Evolutionary conservation across 192 early-diverging fungal species (phyloP).

Genomic region (Powellomyces hirtus): DNA sequence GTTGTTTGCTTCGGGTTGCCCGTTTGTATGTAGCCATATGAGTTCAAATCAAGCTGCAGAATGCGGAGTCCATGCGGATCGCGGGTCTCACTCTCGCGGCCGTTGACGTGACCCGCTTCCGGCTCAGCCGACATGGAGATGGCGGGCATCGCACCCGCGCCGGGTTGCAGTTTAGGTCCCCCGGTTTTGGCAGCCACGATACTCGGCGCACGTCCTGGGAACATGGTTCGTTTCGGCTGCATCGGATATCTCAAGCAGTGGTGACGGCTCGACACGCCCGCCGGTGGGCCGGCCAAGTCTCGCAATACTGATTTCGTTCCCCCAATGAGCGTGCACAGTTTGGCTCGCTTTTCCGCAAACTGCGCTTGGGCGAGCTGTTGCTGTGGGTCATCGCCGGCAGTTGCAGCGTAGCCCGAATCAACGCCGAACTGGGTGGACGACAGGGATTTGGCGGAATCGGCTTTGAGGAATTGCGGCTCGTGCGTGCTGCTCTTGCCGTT

Average conservation of each 20-base stretch:
- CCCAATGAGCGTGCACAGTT: constrained; percentile 66
- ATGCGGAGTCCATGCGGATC: constrained; percentile 8
- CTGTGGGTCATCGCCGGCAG: not conserved
- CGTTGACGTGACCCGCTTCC: not conserved
- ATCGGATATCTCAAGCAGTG: constrained; percentile 53
- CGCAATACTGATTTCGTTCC: constrained; percentile 63
- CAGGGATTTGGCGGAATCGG: constrained; percentile 19
- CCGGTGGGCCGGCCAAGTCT: constrained; percentile 58
- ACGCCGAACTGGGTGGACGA: not conserved
- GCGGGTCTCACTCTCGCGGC: not conserved
- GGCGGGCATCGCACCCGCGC: not conserved
- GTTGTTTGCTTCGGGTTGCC: not conserved
- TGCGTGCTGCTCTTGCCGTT: not conserved
- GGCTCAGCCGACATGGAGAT: not conserved
- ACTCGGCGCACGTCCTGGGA: not conserved
- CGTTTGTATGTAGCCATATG: constrained; percentile 2
- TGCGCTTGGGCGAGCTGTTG: constrained; percentile 29
- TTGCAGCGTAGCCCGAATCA: constrained; percentile 22
- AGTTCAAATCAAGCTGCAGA: constrained; percentile 22
- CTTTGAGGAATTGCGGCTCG: constrained; percentile 20
- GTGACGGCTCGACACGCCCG: not conserved
- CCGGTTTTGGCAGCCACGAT: not conserved
- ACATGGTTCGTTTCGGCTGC: constrained; percentile 24
- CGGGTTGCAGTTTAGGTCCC: not conserved
- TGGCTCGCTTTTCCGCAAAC: constrained; percentile 73